These are phyloP conservation scores for Voacanga thouarsii DNA, from an alignment of 257 asterid species.

Conservation along the genomic window DNA sequence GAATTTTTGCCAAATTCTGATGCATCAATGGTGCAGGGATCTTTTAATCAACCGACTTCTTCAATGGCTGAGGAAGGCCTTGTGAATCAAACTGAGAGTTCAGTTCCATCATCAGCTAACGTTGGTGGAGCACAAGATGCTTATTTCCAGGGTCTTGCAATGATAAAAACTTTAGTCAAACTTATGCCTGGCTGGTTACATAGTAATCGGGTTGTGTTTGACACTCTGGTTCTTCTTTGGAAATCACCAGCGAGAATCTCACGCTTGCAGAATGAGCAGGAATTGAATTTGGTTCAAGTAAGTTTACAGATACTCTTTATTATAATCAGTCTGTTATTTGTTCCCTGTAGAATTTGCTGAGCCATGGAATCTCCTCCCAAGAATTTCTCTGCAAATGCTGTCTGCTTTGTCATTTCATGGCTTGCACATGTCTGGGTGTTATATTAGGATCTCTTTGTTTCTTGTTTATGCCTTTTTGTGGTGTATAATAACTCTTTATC, in stretches of 20 bases:
- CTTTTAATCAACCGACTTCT: slow-evolving; percentile 52
- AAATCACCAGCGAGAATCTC: slow-evolving; percentile 84
- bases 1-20: slow-evolving; percentile 60
- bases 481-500: not conserved
- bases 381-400: not conserved
- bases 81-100: slow-evolving; percentile 59
- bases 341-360: not conserved
- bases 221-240: slow-evolving; percentile 84
- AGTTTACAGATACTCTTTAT: slow-evolving; percentile 29
- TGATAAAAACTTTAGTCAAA: slow-evolving; percentile 87
- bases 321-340: not conserved
- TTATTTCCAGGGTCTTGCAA: slow-evolving; percentile 95
- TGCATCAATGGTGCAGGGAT: slow-evolving; percentile 50
- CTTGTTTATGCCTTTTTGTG: not conserved
- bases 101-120: slow-evolving; percentile 47
- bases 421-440: not conserved
- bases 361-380: not conserved
- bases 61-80: slow-evolving; percentile 52
- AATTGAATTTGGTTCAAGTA: slow-evolving; percentile 87
- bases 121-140: slow-evolving; percentile 68
- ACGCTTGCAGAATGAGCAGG: slow-evolving; percentile 92
- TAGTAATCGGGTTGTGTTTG: slow-evolving; percentile 78
- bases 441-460: not conserved
- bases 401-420: not conserved
- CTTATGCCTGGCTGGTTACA: slow-evolving; percentile 98